Evolutionary conservation across 306 rosid genomes (phyloP).

Genomic region (Sicyos baderoa): DNA sequence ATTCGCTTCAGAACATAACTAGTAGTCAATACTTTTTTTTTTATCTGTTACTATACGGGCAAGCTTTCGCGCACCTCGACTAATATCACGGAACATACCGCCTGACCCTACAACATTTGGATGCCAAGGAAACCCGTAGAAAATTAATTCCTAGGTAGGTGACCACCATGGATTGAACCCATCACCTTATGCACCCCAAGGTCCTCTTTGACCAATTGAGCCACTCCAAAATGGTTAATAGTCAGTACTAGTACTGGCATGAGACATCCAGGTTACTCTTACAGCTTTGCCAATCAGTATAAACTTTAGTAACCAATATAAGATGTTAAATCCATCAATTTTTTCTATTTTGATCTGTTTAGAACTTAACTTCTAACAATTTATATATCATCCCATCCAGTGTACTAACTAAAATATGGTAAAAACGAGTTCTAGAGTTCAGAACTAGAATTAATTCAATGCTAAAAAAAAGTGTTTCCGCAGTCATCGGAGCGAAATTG

Average conservation of each 20-base stretch:
- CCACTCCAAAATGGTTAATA: too few species aligned
- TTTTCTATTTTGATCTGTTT: neutral
- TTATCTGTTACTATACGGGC: too few species aligned
- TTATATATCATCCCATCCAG: neutral
- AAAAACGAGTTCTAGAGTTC: neutral
- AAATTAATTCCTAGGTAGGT: too few species aligned
- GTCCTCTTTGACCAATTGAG: too few species aligned
- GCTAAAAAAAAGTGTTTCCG: neutral
- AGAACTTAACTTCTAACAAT: neutral
- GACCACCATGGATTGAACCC: too few species aligned
- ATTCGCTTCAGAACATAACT: neutral
- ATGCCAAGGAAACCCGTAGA: too few species aligned
- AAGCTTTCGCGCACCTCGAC: too few species aligned
- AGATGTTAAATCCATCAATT: neutral
- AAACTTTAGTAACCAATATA: neutral
- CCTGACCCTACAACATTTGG: too few species aligned
- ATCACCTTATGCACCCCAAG: too few species aligned
- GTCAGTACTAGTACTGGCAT: neutral
- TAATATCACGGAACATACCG: too few species aligned
- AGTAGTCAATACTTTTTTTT: neutral
- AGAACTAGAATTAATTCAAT: neutral
- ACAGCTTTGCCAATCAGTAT: slow-evolving; percentile 7
- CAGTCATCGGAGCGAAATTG: neutral
- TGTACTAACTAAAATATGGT: neutral
- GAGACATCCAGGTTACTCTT: neutral